phyloP scores from a whole-genome alignment of 2,329 filamentous ascomycete species.

The Neofusicoccum sp. region DNA sequence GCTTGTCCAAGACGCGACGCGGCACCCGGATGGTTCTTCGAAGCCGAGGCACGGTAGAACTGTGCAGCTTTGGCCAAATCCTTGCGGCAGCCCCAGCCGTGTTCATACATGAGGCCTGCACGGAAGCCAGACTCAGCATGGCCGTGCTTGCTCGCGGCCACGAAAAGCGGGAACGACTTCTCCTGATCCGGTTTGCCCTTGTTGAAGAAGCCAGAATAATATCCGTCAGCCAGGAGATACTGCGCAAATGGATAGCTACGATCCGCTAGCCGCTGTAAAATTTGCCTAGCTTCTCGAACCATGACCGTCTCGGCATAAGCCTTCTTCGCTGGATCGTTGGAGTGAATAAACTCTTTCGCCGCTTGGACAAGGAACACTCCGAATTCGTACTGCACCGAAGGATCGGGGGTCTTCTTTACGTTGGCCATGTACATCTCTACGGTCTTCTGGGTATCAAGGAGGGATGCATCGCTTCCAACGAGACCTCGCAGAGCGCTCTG shows the following conservation, averaged over 20 bases:
- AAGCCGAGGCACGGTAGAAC: conserved; percentile 85
- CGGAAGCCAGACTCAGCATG: conserved; percentile 96
- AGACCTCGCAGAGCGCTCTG: conserved; percentile 71
- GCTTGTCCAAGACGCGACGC: conserved; percentile 91
- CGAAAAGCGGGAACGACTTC: conserved; percentile 87
- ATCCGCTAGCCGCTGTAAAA: conserved; percentile 83
- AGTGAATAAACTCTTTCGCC: conserved; percentile 68
- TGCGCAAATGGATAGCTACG: conserved; percentile 94
- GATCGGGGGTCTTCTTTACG: conserved; percentile 94
- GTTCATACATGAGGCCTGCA: conserved; percentile 93
- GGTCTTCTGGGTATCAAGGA: conserved; percentile 89
- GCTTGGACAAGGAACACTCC: conserved; percentile 91
- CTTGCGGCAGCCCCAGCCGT: conserved; percentile 92
- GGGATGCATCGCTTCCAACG: conserved; percentile 86
- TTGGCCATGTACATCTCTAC: conserved; percentile 97
- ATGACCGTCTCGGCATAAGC: conserved; percentile 55
- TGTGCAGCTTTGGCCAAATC: conserved; percentile 91
- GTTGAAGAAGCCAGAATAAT: conserved; percentile 90
- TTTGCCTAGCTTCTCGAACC: conserved; percentile 83
- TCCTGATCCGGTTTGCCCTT: conserved; percentile 93
- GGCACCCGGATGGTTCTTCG: conserved; percentile 92
- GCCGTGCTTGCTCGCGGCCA: conserved; percentile 92
- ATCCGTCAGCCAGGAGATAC: conserved; percentile 95
- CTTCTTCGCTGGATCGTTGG: conserved; percentile 27
- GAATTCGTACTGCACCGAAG: conserved; percentile 92